Percentiles rank a stretch among this genome's conserved stretches.
Conservation (phyloP, 305 asterid species). For the Stenogyne calaminthoides region DNA sequence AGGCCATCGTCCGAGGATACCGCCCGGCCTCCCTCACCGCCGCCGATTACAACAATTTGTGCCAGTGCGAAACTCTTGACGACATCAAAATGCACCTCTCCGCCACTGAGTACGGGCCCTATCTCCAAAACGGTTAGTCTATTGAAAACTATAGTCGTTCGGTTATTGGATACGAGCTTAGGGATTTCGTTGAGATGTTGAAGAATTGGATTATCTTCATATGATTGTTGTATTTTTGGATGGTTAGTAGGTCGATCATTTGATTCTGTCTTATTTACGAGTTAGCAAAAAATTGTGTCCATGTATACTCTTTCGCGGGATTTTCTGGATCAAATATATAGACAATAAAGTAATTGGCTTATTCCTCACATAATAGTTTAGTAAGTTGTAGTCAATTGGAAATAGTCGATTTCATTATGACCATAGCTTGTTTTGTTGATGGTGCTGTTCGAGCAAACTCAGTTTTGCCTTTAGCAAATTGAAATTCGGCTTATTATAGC, state of each 20-base stretch:
- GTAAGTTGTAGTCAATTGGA: not conserved
- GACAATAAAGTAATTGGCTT: not conserved
- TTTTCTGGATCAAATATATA: conserved; percentile 3
- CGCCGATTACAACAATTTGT: conserved; percentile 93
- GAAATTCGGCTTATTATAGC: not conserved
- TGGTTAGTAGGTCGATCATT: no score
- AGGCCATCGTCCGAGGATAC: conserved; percentile 92
- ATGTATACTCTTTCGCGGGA: not conserved
- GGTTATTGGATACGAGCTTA: no score
- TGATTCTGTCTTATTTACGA: conserved; percentile 9
- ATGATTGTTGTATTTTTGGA: no score
- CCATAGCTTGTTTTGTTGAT: conserved; percentile 21
- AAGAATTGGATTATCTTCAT: no score
- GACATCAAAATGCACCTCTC: conserved; percentile 98
- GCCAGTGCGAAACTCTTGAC: conserved; percentile 93
- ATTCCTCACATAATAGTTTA: not conserved
- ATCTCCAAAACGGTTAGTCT: conserved; percentile 83
- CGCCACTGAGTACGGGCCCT: conserved; percentile 92
- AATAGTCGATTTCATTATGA: conserved; percentile 24
- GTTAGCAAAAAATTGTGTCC: conserved; percentile 8
- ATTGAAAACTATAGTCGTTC: not conserved
- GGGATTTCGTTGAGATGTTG: no score
- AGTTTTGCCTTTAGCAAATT: not conserved
- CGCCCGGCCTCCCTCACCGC: conserved; percentile 97
- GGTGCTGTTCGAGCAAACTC: conserved; percentile 15